Evolutionary conservation across 768 basidiomycete species (phyloP), one percentile per base, ranked within the genome.

Genomic region (Leucosporidium creatinivorum): DNA sequence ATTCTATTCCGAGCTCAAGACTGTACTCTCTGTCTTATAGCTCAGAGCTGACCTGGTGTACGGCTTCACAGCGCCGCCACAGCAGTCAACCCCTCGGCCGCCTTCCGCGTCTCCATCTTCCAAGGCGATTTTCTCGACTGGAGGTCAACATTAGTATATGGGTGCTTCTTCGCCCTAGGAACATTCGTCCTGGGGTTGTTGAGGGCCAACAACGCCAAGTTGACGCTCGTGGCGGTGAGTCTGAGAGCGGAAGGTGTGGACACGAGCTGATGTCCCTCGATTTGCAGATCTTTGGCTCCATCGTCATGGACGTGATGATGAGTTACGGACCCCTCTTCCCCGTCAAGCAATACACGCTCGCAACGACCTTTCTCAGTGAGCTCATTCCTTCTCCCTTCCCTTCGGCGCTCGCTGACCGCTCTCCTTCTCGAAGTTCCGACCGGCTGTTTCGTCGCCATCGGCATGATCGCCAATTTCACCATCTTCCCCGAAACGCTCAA

Each of bases 401-500:
- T 77, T 1, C 47, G 36, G 18, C 68, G 3, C 55, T 31, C 23
- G 21, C 25, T 51, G 1, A 31, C 30, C 30, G 18, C 55, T 65
- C 56, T 1, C 3, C 67, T 65, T 33, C 72, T 83, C 49, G 75
- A 82, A 39, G 81, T 82, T 19, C 83, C 84, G 0, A 78, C 82
- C 3, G 76, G 79, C 4, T 79, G 76, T 62, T 85, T 82, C 77
- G 75, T 81, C 54, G 84, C 78, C n/a, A 82, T 84, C 59, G 83
- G 79, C 0, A 33, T 82, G n/a, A 77, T 81, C 7, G 73, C 79
- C 4, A 81, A 81, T 15, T 61, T 82, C 12, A 73, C 84, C 62
- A 76, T 85, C 60, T 86, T 85, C 75, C 85, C 85, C 10, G 80
- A 83, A 70, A 80, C 83, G 0, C 76, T 84, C 61, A 81, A 82